Evolutionary conservation across 495 filamentous ascomycete species (phyloP).

Genomic region (Opeltia flavorubescens): DNA sequence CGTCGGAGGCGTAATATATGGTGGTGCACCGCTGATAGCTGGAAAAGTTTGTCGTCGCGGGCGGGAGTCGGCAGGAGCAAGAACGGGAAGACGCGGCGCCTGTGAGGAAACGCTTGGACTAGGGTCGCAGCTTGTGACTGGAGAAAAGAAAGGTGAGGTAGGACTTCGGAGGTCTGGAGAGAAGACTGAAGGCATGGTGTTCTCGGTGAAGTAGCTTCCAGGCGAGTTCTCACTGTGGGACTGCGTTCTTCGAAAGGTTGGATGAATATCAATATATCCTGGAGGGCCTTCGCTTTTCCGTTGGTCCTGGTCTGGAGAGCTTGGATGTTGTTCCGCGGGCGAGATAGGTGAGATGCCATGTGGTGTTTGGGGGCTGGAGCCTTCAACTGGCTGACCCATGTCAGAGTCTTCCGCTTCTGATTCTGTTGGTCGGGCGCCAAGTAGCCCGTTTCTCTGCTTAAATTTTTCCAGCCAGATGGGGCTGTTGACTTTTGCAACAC

Average conservation of each 20-base stretch:
- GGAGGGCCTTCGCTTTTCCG: slow-evolving; percentile 44
- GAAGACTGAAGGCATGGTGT: slow-evolving; percentile 44
- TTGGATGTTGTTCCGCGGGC: slow-evolving; percentile 44
- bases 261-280: slow-evolving; percentile 34
- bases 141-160: slow-evolving; percentile 73
- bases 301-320: slow-evolving; percentile 52
- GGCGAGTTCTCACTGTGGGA: slow-evolving; percentile 44
- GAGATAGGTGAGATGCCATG: slow-evolving; percentile 62
- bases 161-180: slow-evolving; percentile 69
- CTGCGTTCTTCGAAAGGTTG: slow-evolving; percentile 40
- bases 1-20: slow-evolving; percentile 53
- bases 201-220: slow-evolving; percentile 37
- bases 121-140: slow-evolving; percentile 46
- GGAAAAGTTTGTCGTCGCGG: slow-evolving; percentile 91
- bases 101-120: slow-evolving; percentile 57
- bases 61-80: slow-evolving; percentile 41
- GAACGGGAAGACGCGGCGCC: slow-evolving; percentile 44
- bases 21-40: slow-evolving; percentile 35
- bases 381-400: slow-evolving; percentile 28
- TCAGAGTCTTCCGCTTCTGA: slow-evolving; percentile 49
- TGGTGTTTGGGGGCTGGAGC: slow-evolving; percentile 51
- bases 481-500: slow-evolving; percentile 60
- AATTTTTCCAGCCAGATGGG: slow-evolving; percentile 88
- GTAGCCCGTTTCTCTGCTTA: slow-evolving; percentile 79
- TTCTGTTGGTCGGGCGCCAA: slow-evolving; percentile 52